Base-by-base conservation (phyloP, 768 basidiomycete species). In the Boletus rufocinnamomeus region DNA sequence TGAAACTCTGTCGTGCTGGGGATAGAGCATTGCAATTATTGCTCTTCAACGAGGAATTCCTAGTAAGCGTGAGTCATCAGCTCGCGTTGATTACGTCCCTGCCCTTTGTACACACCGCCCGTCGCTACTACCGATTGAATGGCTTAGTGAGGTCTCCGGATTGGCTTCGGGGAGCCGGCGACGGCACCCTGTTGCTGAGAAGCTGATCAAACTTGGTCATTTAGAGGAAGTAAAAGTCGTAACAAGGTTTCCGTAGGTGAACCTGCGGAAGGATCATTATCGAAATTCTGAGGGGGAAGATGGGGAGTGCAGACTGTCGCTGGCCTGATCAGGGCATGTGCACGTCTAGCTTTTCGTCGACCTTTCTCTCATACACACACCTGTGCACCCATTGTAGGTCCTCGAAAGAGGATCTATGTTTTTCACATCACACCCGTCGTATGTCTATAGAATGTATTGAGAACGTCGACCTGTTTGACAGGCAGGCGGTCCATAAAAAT, bases 21-120 rank as follows among this genome's bases (percentile, higher is more conserved):
- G 86, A 88, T 88, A 86, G 87, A 88, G 86, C 85, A 87, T 87
- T 89, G 87, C 84, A 88, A 88, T 87, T 89, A 88, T 89, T 84
- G 87, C 86, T 88, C 88, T 88, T 89, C 86, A 89, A 88, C 85
- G 83, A 88, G 86, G 87, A 88, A 88, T 89, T 82, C 86, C 85
- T 87, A 87, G 87, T 88, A 89, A 87, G 82, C 83, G 83, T 81
- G 83, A 87, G 86, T 89, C 85, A 88, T 87, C 86, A 89, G 85
- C 87, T 87, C 80, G 82, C 85, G 84, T 88, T 86, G 87, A 89
- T 87, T 88, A 88, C 83, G 86, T 88, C 86, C 86, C 87, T 88
- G 87, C 87, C 86, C 87, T 87, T 87, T 88, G 85, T 88, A 88
- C 85, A 88, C 87, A 88, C 87, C 84, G 85, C 88, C 87, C 82